Base-by-base conservation (phyloP, 116 monocot species). In the Papilionanthe hybrid region DNA sequence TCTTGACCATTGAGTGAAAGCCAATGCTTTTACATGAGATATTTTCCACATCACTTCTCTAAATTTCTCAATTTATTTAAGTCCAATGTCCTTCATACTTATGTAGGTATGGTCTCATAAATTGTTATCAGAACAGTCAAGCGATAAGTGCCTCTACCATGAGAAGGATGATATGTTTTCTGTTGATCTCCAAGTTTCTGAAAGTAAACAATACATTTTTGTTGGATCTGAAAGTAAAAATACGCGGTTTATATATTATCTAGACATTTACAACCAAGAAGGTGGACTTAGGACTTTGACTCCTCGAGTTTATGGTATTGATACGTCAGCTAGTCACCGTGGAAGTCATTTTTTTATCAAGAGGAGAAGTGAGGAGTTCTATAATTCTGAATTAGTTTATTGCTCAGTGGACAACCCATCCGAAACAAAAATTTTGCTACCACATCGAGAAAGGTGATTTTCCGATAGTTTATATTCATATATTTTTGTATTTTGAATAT, bases 91-190 rank as follows among this genome's bases (percentile, higher is more conserved):
- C 28, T 28, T 48, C 5, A 28, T 75, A 44, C 43, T 82, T 71
- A 60, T 73, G 42, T 81, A 97, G 97, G 94, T 94, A 12, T 97
- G 97, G 97, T 76, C 82, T 27, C 97, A 97, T 86, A 89, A 83
- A 79, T 72, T 97, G 45, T 88, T 81, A 72, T 80, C 85, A 72
- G 94, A 94, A 65, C 97, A 97, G 79, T 92, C 97, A 77, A 89
- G 75, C 79, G 97, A 98, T 85, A 68, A 19, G 72, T 94, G 92
- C 63, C 91, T 94, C 44, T 98, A 94, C 79, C 87, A 97, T 87
- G 97, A 97, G 82, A 87, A 92, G 42, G 97, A 97, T 92, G 97
- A 92, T 63, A 97, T 88, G 86, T 97, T 94, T 67, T 92, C 91
- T 79, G 84, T 97, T 77, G 84, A 85, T 72, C 89, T 97, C 78